Percentiles rank a stretch among this genome's conserved stretches.
Evolutionary conservation across 1,284 basidiomycete genomes (phyloP).

Genomic region (Mycosarcoma maydis): DNA sequence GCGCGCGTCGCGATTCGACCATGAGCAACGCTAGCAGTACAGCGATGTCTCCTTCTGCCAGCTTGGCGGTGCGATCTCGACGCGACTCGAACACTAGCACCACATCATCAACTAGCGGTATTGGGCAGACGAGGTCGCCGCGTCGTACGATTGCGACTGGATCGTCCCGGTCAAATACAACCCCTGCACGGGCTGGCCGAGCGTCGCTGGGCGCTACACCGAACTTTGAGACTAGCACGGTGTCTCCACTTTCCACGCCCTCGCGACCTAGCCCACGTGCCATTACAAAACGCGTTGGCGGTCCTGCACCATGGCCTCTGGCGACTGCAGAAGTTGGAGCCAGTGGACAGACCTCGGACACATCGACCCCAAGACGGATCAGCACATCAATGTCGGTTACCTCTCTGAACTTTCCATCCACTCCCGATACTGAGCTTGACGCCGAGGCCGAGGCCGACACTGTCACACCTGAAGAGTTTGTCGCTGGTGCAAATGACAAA

Average conservation of each 20-base stretch:
- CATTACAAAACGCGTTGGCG: slow-evolving; percentile 9
- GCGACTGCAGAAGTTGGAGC: slow-evolving; percentile 10
- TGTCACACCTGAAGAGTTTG: slow-evolving; percentile 3
- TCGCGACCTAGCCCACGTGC: slow-evolving; percentile 33
- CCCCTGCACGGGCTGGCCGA: slow-evolving; percentile 20
- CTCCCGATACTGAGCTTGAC: too few relatives aligned
- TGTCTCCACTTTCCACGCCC: slow-evolving; percentile 22
- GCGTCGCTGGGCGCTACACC: slow-evolving; percentile 19
- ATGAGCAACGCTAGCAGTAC: slow-evolving; percentile 42
- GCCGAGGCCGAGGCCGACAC: slow-evolving; percentile 4
- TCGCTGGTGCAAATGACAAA: not conserved
- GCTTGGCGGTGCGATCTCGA: slow-evolving; percentile 18
- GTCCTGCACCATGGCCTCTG: slow-evolving; percentile 41
- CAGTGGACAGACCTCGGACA: slow-evolving; percentile 1
- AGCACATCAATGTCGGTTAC: slow-evolving; percentile 21
- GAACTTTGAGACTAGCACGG: slow-evolving; percentile 5
- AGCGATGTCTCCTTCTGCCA: slow-evolving; percentile 1
- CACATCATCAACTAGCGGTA: slow-evolving; percentile 26
- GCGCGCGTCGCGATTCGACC: slow-evolving; percentile 42
- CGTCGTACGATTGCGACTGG: slow-evolving; percentile 18
- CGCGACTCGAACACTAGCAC: slow-evolving; percentile 47
- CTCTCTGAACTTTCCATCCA: slow-evolving; percentile 29
- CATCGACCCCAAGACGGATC: slow-evolving; percentile 13
- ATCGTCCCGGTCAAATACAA: slow-evolving; percentile 3
- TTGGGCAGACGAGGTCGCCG: slow-evolving; percentile 15